These are phyloP conservation scores for Diacronema lutheri DNA, from an alignment of 78 protist genomes.

Conservation along the genomic window DNA sequence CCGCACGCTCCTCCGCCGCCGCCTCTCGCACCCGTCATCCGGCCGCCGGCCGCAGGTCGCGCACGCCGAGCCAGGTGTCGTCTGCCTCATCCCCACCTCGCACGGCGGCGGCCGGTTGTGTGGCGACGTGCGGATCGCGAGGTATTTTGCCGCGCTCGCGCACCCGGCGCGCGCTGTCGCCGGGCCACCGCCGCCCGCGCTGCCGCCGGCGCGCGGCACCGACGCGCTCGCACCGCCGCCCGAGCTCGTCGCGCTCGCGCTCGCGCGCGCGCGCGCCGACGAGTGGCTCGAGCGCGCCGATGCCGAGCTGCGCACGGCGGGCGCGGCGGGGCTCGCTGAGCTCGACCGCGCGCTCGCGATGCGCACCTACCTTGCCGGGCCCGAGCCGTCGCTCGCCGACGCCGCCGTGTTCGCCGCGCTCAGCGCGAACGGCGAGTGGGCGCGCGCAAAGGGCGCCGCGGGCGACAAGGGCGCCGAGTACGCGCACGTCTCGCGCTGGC, in stretches of 20 bases:
- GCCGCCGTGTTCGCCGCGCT: background rate
- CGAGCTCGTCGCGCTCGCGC: background rate
- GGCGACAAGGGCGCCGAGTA: too few relatives aligned
- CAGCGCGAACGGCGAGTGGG: background rate
- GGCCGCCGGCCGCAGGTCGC: too few relatives aligned
- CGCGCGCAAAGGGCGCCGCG: background rate
- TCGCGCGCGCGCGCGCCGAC: background rate
- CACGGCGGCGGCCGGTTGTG: background rate
- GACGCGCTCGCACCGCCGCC: background rate
- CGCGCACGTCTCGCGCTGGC: background rate
- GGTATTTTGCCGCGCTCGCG: constrained; percentile 9
- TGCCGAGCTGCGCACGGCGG: too few relatives aligned
- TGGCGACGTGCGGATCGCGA: background rate
- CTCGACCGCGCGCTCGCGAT: background rate
- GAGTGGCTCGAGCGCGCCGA: background rate
- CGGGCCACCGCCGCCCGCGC: background rate
- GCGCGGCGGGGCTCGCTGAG: background rate
- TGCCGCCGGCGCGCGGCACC: background rate
- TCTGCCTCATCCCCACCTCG: background rate
- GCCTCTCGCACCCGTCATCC: too few relatives aligned
- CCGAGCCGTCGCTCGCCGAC: too few relatives aligned
- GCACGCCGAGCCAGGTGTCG: background rate
- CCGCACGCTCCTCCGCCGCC: background rate
- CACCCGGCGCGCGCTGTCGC: too few relatives aligned
- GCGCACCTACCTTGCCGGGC: background rate